Evolutionary conservation across 768 basidiomycete species (phyloP).

Genomic region (Paxillus ammoniavirescens): DNA sequence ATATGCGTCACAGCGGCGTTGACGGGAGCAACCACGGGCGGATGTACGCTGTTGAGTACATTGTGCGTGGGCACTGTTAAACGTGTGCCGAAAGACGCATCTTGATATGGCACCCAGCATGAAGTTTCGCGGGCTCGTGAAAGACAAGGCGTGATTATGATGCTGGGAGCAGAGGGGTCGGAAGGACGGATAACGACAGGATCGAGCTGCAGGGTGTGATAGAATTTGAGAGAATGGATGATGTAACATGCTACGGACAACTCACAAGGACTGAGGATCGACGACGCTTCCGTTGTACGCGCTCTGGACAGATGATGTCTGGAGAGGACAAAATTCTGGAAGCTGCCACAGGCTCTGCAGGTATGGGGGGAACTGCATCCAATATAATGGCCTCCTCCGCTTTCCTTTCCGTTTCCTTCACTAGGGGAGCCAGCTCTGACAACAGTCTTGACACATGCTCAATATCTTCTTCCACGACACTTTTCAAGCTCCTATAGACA

Average conservation of each 20-base stretch:
- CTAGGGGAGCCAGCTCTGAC: slow-evolving; percentile 36
- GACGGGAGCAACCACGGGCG: slow-evolving; percentile 36
- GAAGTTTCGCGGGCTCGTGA: slow-evolving; percentile 38
- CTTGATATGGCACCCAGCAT: slow-evolving; percentile 52
- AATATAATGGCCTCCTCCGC: not conserved
- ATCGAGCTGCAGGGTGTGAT: slow-evolving; percentile 7
- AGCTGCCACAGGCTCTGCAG: not conserved
- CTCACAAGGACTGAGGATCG: slow-evolving; percentile 12
- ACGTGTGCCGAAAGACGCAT: slow-evolving; percentile 48
- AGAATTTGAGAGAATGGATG: not conserved
- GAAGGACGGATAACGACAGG: slow-evolving; percentile 32
- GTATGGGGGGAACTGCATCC: not conserved
- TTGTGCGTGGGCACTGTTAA: slow-evolving; percentile 51
- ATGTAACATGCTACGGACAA: not conserved
- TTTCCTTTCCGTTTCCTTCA: slow-evolving; percentile 8
- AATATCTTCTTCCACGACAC: slow-evolving; percentile 37
- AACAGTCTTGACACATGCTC: slow-evolving; percentile 42
- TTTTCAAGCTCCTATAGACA: slow-evolving; percentile 35
- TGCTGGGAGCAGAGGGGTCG: slow-evolving; percentile 44
- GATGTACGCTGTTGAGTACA: slow-evolving; percentile 46
- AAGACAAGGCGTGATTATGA: slow-evolving; percentile 50
- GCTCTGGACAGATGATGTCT: slow-evolving; percentile 1
- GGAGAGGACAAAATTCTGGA: not conserved
- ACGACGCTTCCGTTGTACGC: slow-evolving; percentile 11
- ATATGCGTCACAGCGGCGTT: slow-evolving; percentile 24